A percentile compares a stretch with the other conserved stretches of the same genome.
phyloP scores from a whole-genome alignment of 495 filamentous ascomycete genomes.

The Haplographium delicatum region DNA sequence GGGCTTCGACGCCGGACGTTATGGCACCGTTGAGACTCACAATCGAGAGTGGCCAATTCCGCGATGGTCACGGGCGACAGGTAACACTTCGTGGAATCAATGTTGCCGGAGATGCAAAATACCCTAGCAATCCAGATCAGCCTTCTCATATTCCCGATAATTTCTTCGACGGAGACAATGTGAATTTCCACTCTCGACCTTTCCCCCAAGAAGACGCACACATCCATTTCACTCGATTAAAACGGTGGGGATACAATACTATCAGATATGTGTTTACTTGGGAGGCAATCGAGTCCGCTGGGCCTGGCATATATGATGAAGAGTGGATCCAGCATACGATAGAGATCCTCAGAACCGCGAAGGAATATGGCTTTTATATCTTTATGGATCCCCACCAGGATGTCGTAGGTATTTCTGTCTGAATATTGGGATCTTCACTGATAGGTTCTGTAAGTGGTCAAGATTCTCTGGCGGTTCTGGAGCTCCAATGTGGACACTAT shows the following conservation, averaged over 20 bases:
- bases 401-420: constrained; percentile 10
- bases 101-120: constrained; percentile 59
- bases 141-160: constrained; percentile 72
- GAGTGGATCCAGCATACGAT: constrained; percentile 91
- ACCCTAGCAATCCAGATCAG: constrained; percentile 67
- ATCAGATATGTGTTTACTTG: constrained; percentile 97
- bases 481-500: constrained; percentile 95
- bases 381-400: constrained; percentile 76
- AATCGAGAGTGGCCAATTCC: constrained; percentile 79
- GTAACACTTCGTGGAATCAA: constrained; percentile 60
- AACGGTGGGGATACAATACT: constrained; percentile 88
- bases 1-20: too few species aligned
- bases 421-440: constrained; percentile 19
- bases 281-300: constrained; percentile 95
- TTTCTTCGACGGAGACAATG: constrained; percentile 90
- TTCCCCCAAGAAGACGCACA: constrained; percentile 80
- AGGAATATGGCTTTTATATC: constrained; percentile 85
- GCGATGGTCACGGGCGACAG: constrained; percentile 51
- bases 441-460: constrained; percentile 58
- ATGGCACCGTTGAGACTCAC: constrained; percentile 55
- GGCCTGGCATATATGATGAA: constrained; percentile 92
- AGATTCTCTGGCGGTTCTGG: constrained; percentile 90
- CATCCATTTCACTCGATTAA: constrained; percentile 79
- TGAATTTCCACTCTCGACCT: constrained; percentile 83
- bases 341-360: constrained; percentile 73